Base-by-base conservation (phyloP, 2,329 filamentous ascomycete species). In the Diaporthe destruens region DNA sequence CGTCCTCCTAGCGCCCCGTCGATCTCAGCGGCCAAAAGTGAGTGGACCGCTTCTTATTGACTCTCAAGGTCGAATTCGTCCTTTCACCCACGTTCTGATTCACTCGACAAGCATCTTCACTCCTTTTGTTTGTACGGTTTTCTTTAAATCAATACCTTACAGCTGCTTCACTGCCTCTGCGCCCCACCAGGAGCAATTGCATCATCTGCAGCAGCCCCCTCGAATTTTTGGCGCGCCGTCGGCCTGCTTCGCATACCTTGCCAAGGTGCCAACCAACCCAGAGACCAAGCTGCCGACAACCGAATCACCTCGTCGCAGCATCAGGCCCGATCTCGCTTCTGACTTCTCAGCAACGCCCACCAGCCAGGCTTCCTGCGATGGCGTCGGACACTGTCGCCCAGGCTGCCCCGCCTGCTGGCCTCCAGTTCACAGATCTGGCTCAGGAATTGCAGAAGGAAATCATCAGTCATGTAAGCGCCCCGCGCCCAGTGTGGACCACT, bases 361-460 rank as follows among this genome's bases (percentile, higher is more conserved):
- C 49, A 12, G 32, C 36, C 53, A n/a, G n/a, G n/a, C n/a, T n/a
- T 44, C 47, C 42, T 36, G 65, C 29, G 2, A 74, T 74, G 73
- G 73, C 69, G n/a, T 59, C 73, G 67, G 66, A 71, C 32, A 29
- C 12, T 11, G 29, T 63, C 66, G 66, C 69, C 23, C 53, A 70
- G 39, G 47, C 67, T 59, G 18, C 68, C 9, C 39, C 59, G 51
- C 78, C 75, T 71, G 74, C 71, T 36, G 65, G 70, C 18, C 77
- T 81, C 65, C 77, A 76, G 25, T 83, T 88, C 74, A 78, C 85
- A 61, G 80, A 82, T 74, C 78, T 88, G 39, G 86, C 86, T 9
- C 75, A 80, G 20, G 87, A 88, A 77, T 85, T 86, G 0, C 84
- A 87, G 74, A 82, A 82, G 69, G 84, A 86, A 32, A 86, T 89